Base-by-base conservation (phyloP, 176 grass and related monocot genomes). In the Carex littledalei region DNA sequence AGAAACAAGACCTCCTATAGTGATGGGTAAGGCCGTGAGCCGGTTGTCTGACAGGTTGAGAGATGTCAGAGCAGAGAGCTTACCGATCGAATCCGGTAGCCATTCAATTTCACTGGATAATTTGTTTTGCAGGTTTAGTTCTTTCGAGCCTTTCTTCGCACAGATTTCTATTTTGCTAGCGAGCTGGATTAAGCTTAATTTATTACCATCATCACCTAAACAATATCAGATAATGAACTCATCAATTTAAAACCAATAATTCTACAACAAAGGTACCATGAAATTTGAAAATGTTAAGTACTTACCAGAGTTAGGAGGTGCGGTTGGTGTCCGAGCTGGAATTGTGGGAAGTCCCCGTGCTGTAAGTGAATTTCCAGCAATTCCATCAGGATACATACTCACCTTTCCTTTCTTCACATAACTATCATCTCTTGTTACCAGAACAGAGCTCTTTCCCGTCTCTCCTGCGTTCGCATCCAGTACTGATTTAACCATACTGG, bases 71-170 rank as follows among this genome's bases (percentile, higher is more conserved):
- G 56, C 78, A 91, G 80, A 92, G 18, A 99, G 90, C 86, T 99
- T 99, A 79, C 93, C 93, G 32, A 99, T 88, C 55, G 97, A 99
- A 89, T 95, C 97, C 63, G 97, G 97, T 47, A 99, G 68, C 93
- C 93, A 99, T 81, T 99, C 97, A n/a, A 99, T 94, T 84, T 96
- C 91, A 75, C 64, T 53, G 66, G 86, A 88, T 62, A 99, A 91
- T 81, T 91, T 96, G 82, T 84, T 90, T 82, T 94, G 91, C 4
- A 99, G 81, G 63, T 86, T 88, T 16, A 99, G 85, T 45, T 96
- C 97, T 1, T 56, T 83, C 21, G 78, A 32, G 32, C 91, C 88
- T 82, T 92, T 99, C 84, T 95, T 99, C 34, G 97, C 91, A 55
- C 90, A 89, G 16, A 94, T 89, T 75, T 94, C 97, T 81, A 99